Base-by-base conservation (phyloP, 768 basidiomycete genomes). In the Panellus pusillus region DNA sequence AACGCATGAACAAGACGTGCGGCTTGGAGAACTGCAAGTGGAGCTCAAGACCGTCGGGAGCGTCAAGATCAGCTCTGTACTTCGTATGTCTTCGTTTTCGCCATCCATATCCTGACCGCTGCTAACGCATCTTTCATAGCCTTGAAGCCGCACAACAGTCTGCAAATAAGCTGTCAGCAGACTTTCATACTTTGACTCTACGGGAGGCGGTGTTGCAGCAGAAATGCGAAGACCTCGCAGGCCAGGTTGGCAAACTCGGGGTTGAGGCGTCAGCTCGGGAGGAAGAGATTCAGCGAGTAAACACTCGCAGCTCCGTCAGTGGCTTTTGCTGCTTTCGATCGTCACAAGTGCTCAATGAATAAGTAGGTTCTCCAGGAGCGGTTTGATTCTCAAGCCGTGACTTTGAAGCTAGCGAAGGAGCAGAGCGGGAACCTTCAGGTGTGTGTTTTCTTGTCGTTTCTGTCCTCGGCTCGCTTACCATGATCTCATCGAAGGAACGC, bases 381-480 rank as follows among this genome's bases (percentile, higher is more conserved):
- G 20, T 80, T 79, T 47, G 84, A 87, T 12, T 77, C 82, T 14
- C 83, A 85, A 57, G 65, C 74, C 1, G 68, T 79, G 6, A 79
- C 81, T 1, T 66, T 84, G 43, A 73, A 76, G 20, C 65, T 84
- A 19, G 75, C 79, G 7, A 82, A 81, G 60, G 83, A 86, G 54
- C 71, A 78, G 6, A 65, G 75, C 17, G 80, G 74, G 2, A 81
- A 85, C 61, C 57, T 80, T 12, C 82, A 74, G 64, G 74, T 74
- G 24, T 32, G 46, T 11, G 12, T 7, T 3, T 14, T 35, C 15
- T 38, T 31, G 32, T 13, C 9, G 15, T 15, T 24, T 50, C 13
- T 9, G 13, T 9, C 6, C 32, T 38, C 24, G 24, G 19, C 32
- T 19, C 4, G 42, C 35, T 58, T 13, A 59, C 24, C 6, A 15